Evolutionary conservation across 2,329 filamentous ascomycete species (phyloP).

Genomic region (Pleurostoma richardsiae): DNA sequence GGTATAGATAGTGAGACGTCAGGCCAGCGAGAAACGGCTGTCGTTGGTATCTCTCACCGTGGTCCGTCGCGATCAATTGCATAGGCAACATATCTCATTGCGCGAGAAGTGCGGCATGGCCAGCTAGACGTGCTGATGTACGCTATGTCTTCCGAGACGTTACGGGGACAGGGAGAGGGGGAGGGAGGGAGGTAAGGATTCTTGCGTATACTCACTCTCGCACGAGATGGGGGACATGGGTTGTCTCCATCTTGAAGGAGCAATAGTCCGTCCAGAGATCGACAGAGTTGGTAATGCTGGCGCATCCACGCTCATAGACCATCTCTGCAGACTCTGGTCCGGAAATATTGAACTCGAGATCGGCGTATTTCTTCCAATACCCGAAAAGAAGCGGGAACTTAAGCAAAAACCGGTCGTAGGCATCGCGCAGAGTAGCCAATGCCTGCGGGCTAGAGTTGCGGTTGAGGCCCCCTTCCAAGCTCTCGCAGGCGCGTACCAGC

Average conservation of each 20-base stretch:
- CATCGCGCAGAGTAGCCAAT: conserved; percentile 78
- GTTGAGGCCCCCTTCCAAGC: conserved; percentile 87
- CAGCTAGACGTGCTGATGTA: conserved; percentile 12
- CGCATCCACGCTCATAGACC: conserved; percentile 93
- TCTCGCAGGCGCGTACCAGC: conserved; percentile 75
- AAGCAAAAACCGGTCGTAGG: conserved; percentile 87
- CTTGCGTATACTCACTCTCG: conserved; percentile 93
- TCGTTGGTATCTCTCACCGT: conserved; percentile 70
- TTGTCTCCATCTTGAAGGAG: conserved; percentile 95
- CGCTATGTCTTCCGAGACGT: conserved; percentile 32
- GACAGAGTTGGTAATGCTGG: conserved; percentile 87
- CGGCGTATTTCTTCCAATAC: conserved; percentile 99
- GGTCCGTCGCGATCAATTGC: conserved; percentile 14
- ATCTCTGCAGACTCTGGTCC: conserved; percentile 96
- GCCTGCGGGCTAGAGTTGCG: conserved; percentile 95
- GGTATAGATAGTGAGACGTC: conserved; percentile 61
- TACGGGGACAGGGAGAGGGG: conserved; percentile 38
- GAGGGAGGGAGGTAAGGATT: conserved; percentile 45
- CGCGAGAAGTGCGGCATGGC: conserved; percentile 1
- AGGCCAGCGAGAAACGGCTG: conserved; percentile 51
- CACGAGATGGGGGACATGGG: conserved; percentile 88
- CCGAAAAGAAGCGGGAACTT: conserved; percentile 96
- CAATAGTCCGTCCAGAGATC: conserved; percentile 98
- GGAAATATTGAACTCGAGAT: conserved; percentile 93
- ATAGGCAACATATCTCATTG: too few species aligned